These are phyloP conservation scores for Erodium chrysanthum DNA, from an alignment of 441 rosid species.

Conservation along the genomic window DNA sequence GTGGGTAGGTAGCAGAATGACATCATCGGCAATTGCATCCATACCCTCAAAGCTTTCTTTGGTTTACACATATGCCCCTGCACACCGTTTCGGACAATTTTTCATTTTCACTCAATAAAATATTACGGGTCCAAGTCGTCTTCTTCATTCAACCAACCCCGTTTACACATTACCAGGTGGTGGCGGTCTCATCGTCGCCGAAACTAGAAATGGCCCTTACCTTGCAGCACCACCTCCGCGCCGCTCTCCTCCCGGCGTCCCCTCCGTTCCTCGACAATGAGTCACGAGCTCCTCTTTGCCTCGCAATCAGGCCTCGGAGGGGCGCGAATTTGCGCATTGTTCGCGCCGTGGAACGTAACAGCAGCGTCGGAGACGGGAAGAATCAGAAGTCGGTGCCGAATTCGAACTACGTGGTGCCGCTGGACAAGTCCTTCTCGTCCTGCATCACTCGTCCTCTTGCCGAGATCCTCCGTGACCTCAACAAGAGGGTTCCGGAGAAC, in stretches of 20 bases:
- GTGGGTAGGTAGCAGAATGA: background rate
- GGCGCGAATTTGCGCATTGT: conserved; percentile 3
- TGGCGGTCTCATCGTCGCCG: background rate
- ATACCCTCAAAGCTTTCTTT: background rate
- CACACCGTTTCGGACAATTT: background rate
- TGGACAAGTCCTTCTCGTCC: conserved; percentile 57
- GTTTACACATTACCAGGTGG: background rate
- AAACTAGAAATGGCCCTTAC: background rate
- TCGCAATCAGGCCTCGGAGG: conserved; percentile 8
- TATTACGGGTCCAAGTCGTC: background rate
- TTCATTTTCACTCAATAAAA: background rate
- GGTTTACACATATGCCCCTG: background rate
- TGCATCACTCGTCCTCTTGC: conserved; percentile 77
- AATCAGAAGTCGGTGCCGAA: conserved; percentile 46
- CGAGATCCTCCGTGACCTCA: conserved; percentile 94
- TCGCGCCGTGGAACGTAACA: conserved; percentile 3
- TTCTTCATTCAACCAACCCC: background rate
- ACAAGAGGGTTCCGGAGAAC: conserved; percentile 82
- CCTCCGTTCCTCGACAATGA: background rate
- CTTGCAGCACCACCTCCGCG: background rate
- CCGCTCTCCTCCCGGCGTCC: background rate
- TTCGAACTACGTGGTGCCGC: conserved; percentile 85
- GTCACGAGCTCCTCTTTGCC: background rate
- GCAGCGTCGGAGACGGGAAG: conserved; percentile 27
- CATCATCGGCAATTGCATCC: background rate